Evolutionary conservation across 768 basidiomycete species (phyloP), one percentile per base, ranked within the genome.

Genomic region (Lenzites betulinus): DNA sequence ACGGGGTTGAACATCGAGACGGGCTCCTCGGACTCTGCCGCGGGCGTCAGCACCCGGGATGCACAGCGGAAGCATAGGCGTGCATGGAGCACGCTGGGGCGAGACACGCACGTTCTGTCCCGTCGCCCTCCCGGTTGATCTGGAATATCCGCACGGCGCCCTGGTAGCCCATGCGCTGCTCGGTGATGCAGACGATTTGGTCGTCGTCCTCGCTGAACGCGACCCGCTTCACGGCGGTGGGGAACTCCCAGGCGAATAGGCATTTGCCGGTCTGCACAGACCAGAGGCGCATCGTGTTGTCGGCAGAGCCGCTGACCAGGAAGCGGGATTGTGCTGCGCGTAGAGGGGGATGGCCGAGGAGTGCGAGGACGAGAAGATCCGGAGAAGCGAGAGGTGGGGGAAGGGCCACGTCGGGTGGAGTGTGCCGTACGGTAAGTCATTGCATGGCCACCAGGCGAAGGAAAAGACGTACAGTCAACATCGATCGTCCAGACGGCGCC

Each of bases 401-500:
- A 49, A 25, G 20, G 12, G 18, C 25, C 1, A 30, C 43, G 35
- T 3, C 8, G 16, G 26, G 30, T 2, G 13, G 1, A 47, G 35
- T 33, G 23, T 46, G 28, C 16, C 28, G 51, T 23, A 22, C 18
- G 23, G 30, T 35, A 8, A 42, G 53, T 33, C 33, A 48, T 25
- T 3, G 26, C 41, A n/a, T 15, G 48, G 30, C 11, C 30, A 23
- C 35, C 26, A 30, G 47, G 20, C 23, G 35, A 42, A 54, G 46
- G 55, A 18, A 59, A 28, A 36, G 43, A 60, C 92, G 76, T 76
- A 97, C 95, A 87, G 80, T 99, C 97, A 53, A 93, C 86, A 75
- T 96, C 95, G 66, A 95, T 85, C 52, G 95, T 95, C 97, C 97
- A 98, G 26, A 99, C 91, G 0, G 92, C 82, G 57, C 97, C 97